Conservation (phyloP, 176 grass and related monocot genomes). For the Tuctoria greenei region DNA sequence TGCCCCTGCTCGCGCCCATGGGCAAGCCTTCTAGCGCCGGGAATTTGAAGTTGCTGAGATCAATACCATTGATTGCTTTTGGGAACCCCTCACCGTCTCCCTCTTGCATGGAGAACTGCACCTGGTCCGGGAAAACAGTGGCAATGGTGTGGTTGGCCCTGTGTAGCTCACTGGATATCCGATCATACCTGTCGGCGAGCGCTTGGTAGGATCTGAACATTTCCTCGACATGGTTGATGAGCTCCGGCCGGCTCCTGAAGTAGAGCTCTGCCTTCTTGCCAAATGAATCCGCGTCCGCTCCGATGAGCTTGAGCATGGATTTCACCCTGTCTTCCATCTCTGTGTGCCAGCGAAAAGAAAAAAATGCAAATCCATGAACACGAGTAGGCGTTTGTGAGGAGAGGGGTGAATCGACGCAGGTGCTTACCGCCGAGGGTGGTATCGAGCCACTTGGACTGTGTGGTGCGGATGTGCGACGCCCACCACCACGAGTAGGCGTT, state of each 20-base stretch:
- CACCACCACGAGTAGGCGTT: slow-evolving; percentile 97
- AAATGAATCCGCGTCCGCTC: slow-evolving; percentile 76
- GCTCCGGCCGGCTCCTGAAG: slow-evolving; percentile 79
- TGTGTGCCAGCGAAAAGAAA: slow-evolving; percentile 12
- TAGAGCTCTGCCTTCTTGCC: slow-evolving; percentile 92
- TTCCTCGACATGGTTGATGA: slow-evolving; percentile 84
- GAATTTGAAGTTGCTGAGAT: slow-evolving; percentile 51
- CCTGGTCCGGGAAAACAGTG: slow-evolving; percentile 72
- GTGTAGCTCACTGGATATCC: slow-evolving; percentile 77
- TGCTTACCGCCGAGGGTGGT: slow-evolving; percentile 59
- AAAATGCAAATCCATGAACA: neutral
- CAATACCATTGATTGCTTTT: slow-evolving; percentile 48
- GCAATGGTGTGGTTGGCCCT: slow-evolving; percentile 97
- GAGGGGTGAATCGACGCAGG: neutral
- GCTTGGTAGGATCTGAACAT: slow-evolving; percentile 70
- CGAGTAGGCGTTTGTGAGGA: neutral
- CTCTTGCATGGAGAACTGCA: slow-evolving; percentile 69
- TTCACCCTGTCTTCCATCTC: slow-evolving; percentile 88
- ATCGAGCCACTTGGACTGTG: slow-evolving; percentile 79
- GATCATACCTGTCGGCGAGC: slow-evolving; percentile 65
- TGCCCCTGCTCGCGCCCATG: slow-evolving; percentile 34
- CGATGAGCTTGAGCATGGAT: slow-evolving; percentile 84
- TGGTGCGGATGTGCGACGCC: slow-evolving; percentile 80
- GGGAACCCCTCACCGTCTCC: slow-evolving; percentile 47
- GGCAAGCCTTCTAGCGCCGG: slow-evolving; percentile 42